Base-by-base conservation (phyloP, 768 basidiomycete species). In the Austroboletus festivus region DNA sequence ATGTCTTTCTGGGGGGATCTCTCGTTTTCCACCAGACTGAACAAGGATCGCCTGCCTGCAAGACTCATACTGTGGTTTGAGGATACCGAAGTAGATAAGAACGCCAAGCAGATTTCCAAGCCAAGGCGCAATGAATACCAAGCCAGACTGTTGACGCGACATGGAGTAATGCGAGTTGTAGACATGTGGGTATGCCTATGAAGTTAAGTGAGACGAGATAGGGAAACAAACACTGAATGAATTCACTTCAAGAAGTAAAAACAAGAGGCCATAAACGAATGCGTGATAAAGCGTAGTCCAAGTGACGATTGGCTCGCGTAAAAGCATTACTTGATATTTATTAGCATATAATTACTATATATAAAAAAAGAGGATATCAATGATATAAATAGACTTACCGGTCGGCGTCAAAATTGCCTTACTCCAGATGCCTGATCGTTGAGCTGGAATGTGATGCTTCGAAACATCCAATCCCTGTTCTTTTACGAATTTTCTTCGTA, bases 231-330 rank as follows among this genome's bases (percentile, higher is more conserved):
- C 24, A 22, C 1, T 9, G 31, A 33, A 34, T 5, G 13, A 35
- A 16, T 28, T 15, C 13, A 58, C 63, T 51, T 64, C 63, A 10
- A 64, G 63, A 42, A 64, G 63, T 7, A 64, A 48, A 24, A 64
- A 64, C 30, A 64, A 51, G 22, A 64, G 63, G 1, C 63, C 63
- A 37, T 54, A 60, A 20, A 64, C 50, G 24, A 64, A 64, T 7
- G 63, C 55, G 18, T 64, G 63, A 42, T 61, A 64, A 4, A 64
- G 38, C 5, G 62, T 56, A 15, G 62, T 64, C 62, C 62, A 64
- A 1, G 48, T 48, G 12, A 64, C 54, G 34, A 64, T 64, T 6
- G 62, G 63, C 31, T 64, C 63, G 8, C 50, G 47, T n/a, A 31
- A 35, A 31, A 64, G 55, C 56, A 64, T 64, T 30, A 31, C 63